Evolutionary conservation across 768 basidiomycete species (phyloP).

Genomic region (Hericium coralloides): DNA sequence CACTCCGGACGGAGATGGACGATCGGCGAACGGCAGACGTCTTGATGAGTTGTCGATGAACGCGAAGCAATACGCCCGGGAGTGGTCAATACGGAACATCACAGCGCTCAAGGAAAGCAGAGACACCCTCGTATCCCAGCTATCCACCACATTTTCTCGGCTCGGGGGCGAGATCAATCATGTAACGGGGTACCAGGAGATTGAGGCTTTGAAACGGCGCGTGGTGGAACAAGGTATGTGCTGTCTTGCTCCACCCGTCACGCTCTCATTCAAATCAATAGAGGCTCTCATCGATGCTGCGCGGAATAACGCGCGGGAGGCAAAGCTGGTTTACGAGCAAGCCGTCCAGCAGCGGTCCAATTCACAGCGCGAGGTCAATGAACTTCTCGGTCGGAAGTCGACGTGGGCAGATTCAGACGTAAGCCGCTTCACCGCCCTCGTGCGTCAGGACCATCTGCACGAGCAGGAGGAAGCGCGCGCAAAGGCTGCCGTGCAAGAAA

Average conservation of each 20-base stretch:
- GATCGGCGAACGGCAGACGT: too few relatives aligned
- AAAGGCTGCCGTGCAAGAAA: slow-evolving; percentile 55
- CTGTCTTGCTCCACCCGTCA: neutral
- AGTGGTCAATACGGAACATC: slow-evolving; percentile 35
- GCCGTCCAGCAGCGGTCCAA: slow-evolving; percentile 75
- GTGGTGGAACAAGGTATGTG: slow-evolving; percentile 77
- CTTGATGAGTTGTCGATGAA: too few relatives aligned
- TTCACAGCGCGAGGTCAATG: slow-evolving; percentile 93
- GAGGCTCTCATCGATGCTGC: slow-evolving; percentile 66
- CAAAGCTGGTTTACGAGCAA: slow-evolving; percentile 68
- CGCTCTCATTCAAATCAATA: slow-evolving; percentile 24
- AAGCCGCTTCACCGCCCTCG: slow-evolving; percentile 77
- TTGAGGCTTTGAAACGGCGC: slow-evolving; percentile 68
- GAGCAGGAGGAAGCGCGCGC: slow-evolving; percentile 72
- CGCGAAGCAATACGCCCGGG: slow-evolving; percentile 13
- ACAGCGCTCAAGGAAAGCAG: slow-evolving; percentile 40
- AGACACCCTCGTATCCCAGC: slow-evolving; percentile 47
- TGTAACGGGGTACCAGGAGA: slow-evolving; percentile 87
- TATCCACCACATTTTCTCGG: slow-evolving; percentile 56
- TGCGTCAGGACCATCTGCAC: slow-evolving; percentile 81
- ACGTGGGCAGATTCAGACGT: slow-evolving; percentile 91
- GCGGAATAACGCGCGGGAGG: slow-evolving; percentile 55
- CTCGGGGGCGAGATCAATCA: slow-evolving; percentile 76
- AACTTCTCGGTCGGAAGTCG: slow-evolving; percentile 88
- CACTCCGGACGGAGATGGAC: too few relatives aligned